phyloP scores from a whole-genome alignment of 208 protist genomes.

The Trypanosoma lewisi region DNA sequence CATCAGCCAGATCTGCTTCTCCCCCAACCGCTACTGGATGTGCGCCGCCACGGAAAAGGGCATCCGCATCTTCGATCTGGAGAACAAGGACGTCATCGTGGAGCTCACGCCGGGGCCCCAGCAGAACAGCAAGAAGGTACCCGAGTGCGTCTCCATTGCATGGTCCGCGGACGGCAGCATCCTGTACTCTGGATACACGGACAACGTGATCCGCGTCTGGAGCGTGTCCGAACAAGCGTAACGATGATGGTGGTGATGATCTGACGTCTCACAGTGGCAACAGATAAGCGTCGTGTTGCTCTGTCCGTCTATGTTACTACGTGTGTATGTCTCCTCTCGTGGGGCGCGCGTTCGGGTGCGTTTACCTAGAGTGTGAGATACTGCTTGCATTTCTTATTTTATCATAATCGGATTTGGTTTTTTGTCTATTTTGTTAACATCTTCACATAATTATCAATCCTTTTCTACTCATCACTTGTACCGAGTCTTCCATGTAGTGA shows the following conservation, averaged over 20 bases:
- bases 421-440: not conserved
- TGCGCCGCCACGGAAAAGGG: slow-evolving; percentile 94
- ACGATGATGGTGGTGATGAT: not conserved
- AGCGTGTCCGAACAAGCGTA: slow-evolving; percentile 54
- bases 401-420: not conserved
- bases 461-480: no score
- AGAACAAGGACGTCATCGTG: slow-evolving; percentile 94
- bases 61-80: slow-evolving; percentile 97
- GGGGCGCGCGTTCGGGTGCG: slow-evolving; percentile 14
- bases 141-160: slow-evolving; percentile 94
- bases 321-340: not conserved
- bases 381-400: not conserved
- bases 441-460: not conserved
- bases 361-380: slow-evolving; percentile 13
- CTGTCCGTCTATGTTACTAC: not conserved
- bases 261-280: no score
- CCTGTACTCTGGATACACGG: slow-evolving; percentile 98
- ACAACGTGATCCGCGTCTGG: slow-evolving; percentile 98
- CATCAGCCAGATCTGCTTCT: slow-evolving; percentile 97
- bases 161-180: slow-evolving; percentile 97
- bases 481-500: no score
- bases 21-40: slow-evolving; percentile 99
- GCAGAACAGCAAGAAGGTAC: slow-evolving; percentile 56
- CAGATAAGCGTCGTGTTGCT: not conserved
- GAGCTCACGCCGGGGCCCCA: slow-evolving; percentile 87